A percentile compares a stretch with the other conserved stretches of the same genome.
These are phyloP conservation scores for Moricandia arvensis DNA, from an alignment of 345 rosid genomes.

Conservation along the genomic window DNA sequence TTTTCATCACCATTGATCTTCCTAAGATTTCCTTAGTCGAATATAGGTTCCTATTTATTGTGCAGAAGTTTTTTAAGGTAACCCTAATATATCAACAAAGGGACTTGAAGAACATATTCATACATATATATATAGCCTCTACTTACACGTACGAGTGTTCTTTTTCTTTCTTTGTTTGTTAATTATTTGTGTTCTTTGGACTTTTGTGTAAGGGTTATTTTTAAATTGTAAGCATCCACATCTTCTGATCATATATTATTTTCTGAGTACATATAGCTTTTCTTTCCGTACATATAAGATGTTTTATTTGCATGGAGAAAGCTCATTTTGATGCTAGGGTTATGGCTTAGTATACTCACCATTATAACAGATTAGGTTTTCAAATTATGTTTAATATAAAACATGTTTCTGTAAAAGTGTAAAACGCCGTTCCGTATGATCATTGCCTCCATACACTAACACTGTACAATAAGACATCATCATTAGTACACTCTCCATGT, in stretches of 20 bases:
- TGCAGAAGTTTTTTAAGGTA: constrained; percentile 5
- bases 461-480: constrained; percentile 57
- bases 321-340: constrained; percentile 17
- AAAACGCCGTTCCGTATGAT: constrained; percentile 55
- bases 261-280: not conserved
- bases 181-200: not conserved
- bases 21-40: not conserved
- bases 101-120: not conserved
- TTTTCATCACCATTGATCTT: not conserved
- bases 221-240: not conserved
- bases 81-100: not conserved
- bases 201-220: constrained; percentile 1
- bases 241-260: not conserved
- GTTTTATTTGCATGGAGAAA: not conserved
- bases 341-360: not conserved
- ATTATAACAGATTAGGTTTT: not conserved
- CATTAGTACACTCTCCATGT: constrained; percentile 67
- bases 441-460: constrained; percentile 82
- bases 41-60: not conserved
- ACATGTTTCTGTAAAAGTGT: constrained; percentile 7
- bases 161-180: not conserved
- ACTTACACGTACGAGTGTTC: not conserved
- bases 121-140: not conserved
- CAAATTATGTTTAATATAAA: not conserved
- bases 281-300: not conserved